These are phyloP conservation scores for Botryosphaeria dothidea DNA, from an alignment of 2,329 filamentous ascomycete species.

Conservation along the genomic window DNA sequence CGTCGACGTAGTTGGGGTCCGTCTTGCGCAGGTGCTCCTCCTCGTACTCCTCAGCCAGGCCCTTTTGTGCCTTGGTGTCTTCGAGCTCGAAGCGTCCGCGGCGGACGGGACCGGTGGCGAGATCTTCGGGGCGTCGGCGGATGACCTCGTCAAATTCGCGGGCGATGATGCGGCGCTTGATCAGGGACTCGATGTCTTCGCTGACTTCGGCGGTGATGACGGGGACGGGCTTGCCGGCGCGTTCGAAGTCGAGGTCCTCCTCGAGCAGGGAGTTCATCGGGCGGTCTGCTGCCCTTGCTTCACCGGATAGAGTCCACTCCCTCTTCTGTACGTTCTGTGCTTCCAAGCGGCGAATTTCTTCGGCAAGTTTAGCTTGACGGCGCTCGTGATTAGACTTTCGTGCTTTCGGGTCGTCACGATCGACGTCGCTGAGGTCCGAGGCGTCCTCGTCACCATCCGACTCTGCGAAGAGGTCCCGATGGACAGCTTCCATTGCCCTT, in stretches of 20 bases:
- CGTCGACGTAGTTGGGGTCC: slow-evolving; percentile 79
- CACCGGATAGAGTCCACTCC: slow-evolving; percentile 86
- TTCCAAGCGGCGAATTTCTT: slow-evolving; percentile 91
- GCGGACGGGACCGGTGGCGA: slow-evolving; percentile 62
- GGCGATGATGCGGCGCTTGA: slow-evolving; percentile 88
- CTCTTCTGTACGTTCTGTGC: slow-evolving; percentile 85
- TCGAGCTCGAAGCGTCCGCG: slow-evolving; percentile 79
- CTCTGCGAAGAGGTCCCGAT: slow-evolving; percentile 88
- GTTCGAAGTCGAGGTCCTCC: slow-evolving; percentile 93
- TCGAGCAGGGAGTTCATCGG: slow-evolving; percentile 91
- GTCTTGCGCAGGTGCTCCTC: slow-evolving; percentile 79
- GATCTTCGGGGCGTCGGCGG: slow-evolving; percentile 74
- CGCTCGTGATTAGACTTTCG: slow-evolving; percentile 83
- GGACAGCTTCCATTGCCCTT: slow-evolving; percentile 82
- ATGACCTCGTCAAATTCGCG: slow-evolving; percentile 92
- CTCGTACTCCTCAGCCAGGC: slow-evolving; percentile 91
- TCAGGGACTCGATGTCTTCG: slow-evolving; percentile 87
- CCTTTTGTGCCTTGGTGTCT: slow-evolving; percentile 83
- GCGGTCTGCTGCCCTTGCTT: slow-evolving; percentile 78
- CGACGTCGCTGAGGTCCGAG: slow-evolving; percentile 63
- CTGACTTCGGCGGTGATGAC: slow-evolving; percentile 90
- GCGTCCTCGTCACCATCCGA: slow-evolving; percentile 61
- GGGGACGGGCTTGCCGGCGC: slow-evolving; percentile 89
- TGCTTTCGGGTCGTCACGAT: slow-evolving; percentile 70
- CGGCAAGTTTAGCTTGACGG: slow-evolving; percentile 77